Evolutionary conservation across 1,284 basidiomycete genomes (phyloP).

Genomic region (Irpex sp.): DNA sequence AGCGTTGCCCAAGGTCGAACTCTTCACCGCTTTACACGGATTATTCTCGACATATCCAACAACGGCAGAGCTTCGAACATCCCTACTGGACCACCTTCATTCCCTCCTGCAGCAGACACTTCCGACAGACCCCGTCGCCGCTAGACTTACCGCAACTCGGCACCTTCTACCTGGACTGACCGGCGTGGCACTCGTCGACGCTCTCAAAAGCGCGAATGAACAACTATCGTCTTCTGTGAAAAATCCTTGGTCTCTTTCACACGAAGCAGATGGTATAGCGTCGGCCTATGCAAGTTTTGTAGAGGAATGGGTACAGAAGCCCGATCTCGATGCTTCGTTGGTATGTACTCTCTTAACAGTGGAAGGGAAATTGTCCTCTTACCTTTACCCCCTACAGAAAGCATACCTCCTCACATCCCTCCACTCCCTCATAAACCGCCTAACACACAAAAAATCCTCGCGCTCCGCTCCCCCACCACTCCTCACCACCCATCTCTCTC

Average conservation of each 20-base stretch:
- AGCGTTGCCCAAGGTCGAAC: slow-evolving; percentile 57
- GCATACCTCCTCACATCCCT: slow-evolving; percentile 53
- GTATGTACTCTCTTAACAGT: slow-evolving; percentile 34
- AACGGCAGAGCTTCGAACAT: slow-evolving; percentile 39
- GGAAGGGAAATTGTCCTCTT: background rate
- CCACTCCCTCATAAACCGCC: slow-evolving; percentile 35
- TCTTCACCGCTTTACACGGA: slow-evolving; percentile 55
- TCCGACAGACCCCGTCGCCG: slow-evolving; percentile 45
- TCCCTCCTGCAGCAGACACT: slow-evolving; percentile 40
- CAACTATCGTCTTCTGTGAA: slow-evolving; percentile 34
- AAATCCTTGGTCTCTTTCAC: background rate
- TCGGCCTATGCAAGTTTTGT: slow-evolving; percentile 56
- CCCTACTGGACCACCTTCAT: slow-evolving; percentile 56
- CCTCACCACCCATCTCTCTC: slow-evolving; percentile 43
- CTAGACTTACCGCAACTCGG: slow-evolving; percentile 50
- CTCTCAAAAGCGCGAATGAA: slow-evolving; percentile 56
- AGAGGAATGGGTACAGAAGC: slow-evolving; percentile 46
- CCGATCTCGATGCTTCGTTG: slow-evolving; percentile 46
- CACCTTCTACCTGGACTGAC: slow-evolving; percentile 35
- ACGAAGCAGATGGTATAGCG: slow-evolving; percentile 32
- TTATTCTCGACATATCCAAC: slow-evolving; percentile 56
- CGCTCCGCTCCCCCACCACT: slow-evolving; percentile 31
- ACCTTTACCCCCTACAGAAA: slow-evolving; percentile 30
- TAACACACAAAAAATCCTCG: slow-evolving; percentile 18
- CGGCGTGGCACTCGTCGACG: slow-evolving; percentile 51